Percentiles rank a stretch among this genome's conserved stretches.
Conservation (phyloP, 2,329 filamentous ascomycete genomes). For the Acarospora socialis region DNA sequence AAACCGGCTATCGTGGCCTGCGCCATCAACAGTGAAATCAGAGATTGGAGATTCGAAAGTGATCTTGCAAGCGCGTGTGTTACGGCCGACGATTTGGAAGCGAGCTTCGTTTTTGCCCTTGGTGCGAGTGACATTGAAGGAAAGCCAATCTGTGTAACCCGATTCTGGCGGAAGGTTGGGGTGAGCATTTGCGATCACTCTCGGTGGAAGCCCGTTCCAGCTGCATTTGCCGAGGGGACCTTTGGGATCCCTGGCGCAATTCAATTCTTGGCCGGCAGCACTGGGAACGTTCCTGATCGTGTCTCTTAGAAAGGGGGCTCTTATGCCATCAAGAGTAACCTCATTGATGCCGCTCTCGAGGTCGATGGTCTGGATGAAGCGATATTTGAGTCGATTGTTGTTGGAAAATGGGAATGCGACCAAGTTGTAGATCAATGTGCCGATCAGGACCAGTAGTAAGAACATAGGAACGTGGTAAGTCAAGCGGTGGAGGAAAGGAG, state of each 20-base stretch:
- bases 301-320: conserved; percentile 46
- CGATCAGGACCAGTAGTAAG: conserved; percentile 56
- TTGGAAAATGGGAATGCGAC: conserved; percentile 76
- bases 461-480: conserved; percentile 70
- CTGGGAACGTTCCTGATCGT: conserved; percentile 56
- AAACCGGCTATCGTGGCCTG: conserved; percentile 49
- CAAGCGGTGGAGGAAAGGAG: conserved; percentile 76
- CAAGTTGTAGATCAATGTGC: conserved; percentile 73
- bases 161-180: conserved; percentile 29
- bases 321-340: conserved; percentile 55
- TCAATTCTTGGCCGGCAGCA: conserved; percentile 45
- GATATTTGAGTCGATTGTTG: conserved; percentile 68
- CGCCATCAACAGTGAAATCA: conserved; percentile 49
- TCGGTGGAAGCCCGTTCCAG: conserved; percentile 55
- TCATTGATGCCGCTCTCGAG: conserved; percentile 57
- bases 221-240: conserved; percentile 50
- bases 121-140: conserved; percentile 43
- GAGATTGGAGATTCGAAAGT: conserved; percentile 54
- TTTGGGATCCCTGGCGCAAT: conserved; percentile 34
- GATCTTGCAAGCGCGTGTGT: conserved; percentile 68
- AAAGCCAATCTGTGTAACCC: conserved; percentile 46
- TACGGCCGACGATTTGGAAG: conserved; percentile 53
- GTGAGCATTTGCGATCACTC: conserved; percentile 39
- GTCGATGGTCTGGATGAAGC: conserved; percentile 70
- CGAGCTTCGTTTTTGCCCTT: conserved; percentile 37